Conservation (phyloP, 1,284 basidiomycete genomes). For the Melampsora occidentalis region DNA sequence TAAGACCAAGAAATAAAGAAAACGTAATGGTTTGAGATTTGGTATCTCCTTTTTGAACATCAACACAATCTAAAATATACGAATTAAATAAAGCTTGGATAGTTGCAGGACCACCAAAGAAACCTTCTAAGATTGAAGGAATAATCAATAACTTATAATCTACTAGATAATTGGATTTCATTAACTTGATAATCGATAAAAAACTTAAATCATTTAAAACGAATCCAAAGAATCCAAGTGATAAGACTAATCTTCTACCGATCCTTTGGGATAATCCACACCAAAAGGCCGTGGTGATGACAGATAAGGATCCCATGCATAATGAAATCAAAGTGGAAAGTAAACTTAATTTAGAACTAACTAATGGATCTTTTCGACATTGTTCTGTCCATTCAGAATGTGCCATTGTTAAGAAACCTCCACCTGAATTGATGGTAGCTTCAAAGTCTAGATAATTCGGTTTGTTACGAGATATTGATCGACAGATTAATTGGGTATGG, state of each 20-base stretch:
- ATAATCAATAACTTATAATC: not conserved
- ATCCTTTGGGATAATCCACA: not conserved
- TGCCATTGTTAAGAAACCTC: not conserved
- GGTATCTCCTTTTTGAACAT: no score
- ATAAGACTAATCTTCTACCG: not conserved
- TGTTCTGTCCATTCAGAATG: not conserved
- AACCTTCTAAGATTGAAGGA: slow-evolving; percentile 4
- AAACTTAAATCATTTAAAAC: not conserved
- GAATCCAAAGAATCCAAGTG: not conserved
- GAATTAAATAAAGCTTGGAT: not conserved
- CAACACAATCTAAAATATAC: not conserved
- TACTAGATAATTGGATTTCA: not conserved
- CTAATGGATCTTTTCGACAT: not conserved
- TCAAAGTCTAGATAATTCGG: not conserved
- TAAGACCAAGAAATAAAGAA: not conserved
- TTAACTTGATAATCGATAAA: not conserved
- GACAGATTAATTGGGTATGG: slow-evolving; percentile 46
- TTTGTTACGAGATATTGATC: not conserved
- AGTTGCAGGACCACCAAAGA: not conserved
- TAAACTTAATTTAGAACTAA: not conserved
- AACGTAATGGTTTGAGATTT: not conserved
- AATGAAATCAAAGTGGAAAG: not conserved
- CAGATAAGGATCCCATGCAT: not conserved
- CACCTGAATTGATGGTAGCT: slow-evolving; percentile 31
- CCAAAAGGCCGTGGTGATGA: not conserved